These are phyloP conservation scores for Tuber borchii DNA, from an alignment of 495 filamentous ascomycete genomes.

Conservation along the genomic window DNA sequence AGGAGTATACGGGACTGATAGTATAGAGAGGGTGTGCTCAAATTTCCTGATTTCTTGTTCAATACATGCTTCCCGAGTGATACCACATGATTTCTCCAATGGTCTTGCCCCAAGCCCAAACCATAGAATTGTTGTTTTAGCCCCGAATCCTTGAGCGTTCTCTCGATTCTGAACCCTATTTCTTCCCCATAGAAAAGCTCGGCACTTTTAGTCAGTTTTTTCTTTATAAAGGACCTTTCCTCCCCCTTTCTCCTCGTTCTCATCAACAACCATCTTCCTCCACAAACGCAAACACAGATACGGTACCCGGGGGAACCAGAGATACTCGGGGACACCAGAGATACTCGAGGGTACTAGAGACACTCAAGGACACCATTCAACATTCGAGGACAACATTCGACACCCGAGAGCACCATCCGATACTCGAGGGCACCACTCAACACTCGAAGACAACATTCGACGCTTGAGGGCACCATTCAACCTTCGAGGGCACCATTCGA, in stretches of 20 bases:
- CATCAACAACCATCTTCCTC: not conserved
- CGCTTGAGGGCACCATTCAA: too few relatives aligned
- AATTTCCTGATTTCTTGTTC: too few relatives aligned
- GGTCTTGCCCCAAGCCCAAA: not conserved
- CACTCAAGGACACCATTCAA: too few relatives aligned
- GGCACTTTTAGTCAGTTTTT: not conserved
- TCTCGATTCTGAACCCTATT: not conserved
- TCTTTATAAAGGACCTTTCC: not conserved
- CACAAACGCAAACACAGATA: not conserved
- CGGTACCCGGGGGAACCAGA: too few relatives aligned
- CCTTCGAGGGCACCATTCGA: not conserved
- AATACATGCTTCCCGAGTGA: not conserved
- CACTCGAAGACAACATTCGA: too few relatives aligned
- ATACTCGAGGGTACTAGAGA: too few relatives aligned
- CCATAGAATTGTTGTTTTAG: not conserved
- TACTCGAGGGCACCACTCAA: too few relatives aligned
- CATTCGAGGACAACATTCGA: too few relatives aligned
- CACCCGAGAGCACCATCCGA: too few relatives aligned
- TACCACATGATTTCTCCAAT: not conserved
- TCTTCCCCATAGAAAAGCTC: not conserved
- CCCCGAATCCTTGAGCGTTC: not conserved
- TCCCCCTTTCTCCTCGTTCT: not conserved
- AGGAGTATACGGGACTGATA: too few relatives aligned
- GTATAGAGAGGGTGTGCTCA: too few relatives aligned
- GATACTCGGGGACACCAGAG: too few relatives aligned